Percentiles rank a stretch among this genome's conserved stretches.
Conservation (phyloP, 1,284 basidiomycete genomes). For the Cryptococcus sp. region DNA sequence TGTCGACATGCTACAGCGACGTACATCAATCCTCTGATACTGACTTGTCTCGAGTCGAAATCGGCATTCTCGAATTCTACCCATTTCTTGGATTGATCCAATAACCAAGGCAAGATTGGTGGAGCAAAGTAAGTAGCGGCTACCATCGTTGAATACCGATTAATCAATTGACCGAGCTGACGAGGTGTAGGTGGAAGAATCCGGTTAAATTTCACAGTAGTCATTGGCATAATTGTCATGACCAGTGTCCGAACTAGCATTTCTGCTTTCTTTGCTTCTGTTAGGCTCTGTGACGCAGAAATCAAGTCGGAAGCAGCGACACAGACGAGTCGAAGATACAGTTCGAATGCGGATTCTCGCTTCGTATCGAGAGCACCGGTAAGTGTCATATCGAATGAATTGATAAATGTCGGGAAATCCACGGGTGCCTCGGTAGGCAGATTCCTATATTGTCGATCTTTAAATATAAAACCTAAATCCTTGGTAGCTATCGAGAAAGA, state of each 20-base stretch:
- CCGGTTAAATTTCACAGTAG: constrained; percentile 58
- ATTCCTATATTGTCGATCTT: constrained; percentile 72
- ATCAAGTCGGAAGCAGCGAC: constrained; percentile 47
- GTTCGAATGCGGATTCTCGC: constrained; percentile 67
- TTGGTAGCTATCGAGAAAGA: constrained; percentile 61
- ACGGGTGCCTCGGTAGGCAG: constrained; percentile 63
- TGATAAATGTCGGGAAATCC: constrained; percentile 75
- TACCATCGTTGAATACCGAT: constrained; percentile 74
- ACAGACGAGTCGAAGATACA: constrained; percentile 61
- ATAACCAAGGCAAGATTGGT: constrained; percentile 52
- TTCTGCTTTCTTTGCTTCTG: constrained; percentile 47
- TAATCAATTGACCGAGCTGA: constrained; percentile 76
- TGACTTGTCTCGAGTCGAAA: constrained; percentile 63
- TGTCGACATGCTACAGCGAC: constrained; percentile 65
- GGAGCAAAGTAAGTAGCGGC: constrained; percentile 72
- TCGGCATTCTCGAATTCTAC: constrained; percentile 62
- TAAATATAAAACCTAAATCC: constrained; percentile 70
- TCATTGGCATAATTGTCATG: constrained; percentile 71
- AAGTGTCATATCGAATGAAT: constrained; percentile 57
- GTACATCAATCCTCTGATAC: constrained; percentile 74
- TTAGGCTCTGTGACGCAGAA: constrained; percentile 25
- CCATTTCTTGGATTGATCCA: constrained; percentile 51
- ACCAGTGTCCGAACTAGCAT: constrained; percentile 66
- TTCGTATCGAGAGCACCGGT: constrained; percentile 55
- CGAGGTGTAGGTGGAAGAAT: constrained; percentile 54